These are phyloP conservation scores for Arabidopsis hybrid DNA, from an alignment of 441 rosid genomes.

Conservation along the genomic window DNA sequence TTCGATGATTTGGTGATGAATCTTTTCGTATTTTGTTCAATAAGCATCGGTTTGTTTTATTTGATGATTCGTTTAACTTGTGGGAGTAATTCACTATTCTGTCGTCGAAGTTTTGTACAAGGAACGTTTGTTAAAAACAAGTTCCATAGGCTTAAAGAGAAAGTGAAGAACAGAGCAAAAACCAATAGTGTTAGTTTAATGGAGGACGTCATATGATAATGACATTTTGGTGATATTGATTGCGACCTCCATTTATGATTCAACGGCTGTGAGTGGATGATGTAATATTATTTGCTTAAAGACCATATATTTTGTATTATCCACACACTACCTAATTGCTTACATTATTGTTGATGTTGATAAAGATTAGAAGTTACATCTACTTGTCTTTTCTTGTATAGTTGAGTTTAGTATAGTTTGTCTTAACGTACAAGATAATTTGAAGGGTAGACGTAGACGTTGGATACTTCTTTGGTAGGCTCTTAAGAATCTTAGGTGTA, in stretches of 20 bases:
- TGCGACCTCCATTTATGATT: constrained; percentile 31
- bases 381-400: constrained; percentile 49
- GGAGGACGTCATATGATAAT: constrained; percentile 33
- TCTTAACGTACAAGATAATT: constrained; percentile 44
- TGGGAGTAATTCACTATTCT: neutral
- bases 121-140: neutral
- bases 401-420: constrained; percentile 19
- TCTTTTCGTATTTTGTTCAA: neutral
- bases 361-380: constrained; percentile 46
- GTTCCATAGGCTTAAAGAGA: neutral
- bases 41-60: neutral
- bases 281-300: constrained; percentile 13
- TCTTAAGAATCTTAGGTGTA: constrained; percentile 47
- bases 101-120: constrained; percentile 19
- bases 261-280: constrained; percentile 40
- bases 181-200: constrained; percentile 22
- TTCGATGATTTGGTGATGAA: neutral
- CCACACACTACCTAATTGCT: constrained; percentile 11
- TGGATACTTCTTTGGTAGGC: constrained; percentile 23
- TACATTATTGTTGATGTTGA: constrained; percentile 28
- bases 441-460: constrained; percentile 37
- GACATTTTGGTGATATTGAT: constrained; percentile 29
- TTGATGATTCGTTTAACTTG: neutral
- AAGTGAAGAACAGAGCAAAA: constrained; percentile 24
- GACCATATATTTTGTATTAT: constrained; percentile 35